Base-by-base conservation (phyloP, 1,139 yeast genomes). In the Sugiyamaella paludigena region DNA sequence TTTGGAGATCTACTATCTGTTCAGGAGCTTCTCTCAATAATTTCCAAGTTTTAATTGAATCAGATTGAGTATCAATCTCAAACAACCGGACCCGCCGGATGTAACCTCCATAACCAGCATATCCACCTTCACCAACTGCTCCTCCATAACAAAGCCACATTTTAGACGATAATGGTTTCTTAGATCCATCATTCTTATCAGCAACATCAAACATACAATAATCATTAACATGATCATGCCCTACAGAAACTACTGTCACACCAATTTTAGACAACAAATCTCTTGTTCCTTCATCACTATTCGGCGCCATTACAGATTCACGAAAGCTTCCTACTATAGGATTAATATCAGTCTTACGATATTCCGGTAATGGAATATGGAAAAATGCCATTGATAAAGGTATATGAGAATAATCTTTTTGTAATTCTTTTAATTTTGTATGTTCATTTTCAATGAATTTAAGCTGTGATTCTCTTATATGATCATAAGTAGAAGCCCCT, bases 141-240 rank as follows among this genome's bases (percentile, higher is more conserved):
- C 98, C 98, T 2, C 96, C 98, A 61, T 87, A 88, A 62, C 98
- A 92, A 37, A 91, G 70, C 95, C 96, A 87, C 32, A 87, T 70
- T 40, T 76, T 74, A 42, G 75, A 71, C n/a, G n/a, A n/a, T n/a
- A n/a, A n/a, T 29, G 71, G 65, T 4, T 61, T 57, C 2, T 68
- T 66, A 26, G 56, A 55, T 12, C 13, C 63, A 54, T 46, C 54
- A n/a, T n/a, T n/a, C 12, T 49, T 60, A 8, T 37, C 38, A 11
- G 16, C 30, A 7, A 65, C 56, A 55, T 82, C 84, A 47, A 73
- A 69, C 62, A 86, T 69, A 66, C 98, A 92, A 64, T 79, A 92
- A 63, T 92, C 98, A 64, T 92, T 92, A 58, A 88, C 86, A 63
- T 92, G 98, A 62, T 92, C 98, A 65, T 92, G 98, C 0, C 98